Evolutionary conservation across 108 stramenopile species (phyloP).

Genomic region (Tribonema minus): DNA sequence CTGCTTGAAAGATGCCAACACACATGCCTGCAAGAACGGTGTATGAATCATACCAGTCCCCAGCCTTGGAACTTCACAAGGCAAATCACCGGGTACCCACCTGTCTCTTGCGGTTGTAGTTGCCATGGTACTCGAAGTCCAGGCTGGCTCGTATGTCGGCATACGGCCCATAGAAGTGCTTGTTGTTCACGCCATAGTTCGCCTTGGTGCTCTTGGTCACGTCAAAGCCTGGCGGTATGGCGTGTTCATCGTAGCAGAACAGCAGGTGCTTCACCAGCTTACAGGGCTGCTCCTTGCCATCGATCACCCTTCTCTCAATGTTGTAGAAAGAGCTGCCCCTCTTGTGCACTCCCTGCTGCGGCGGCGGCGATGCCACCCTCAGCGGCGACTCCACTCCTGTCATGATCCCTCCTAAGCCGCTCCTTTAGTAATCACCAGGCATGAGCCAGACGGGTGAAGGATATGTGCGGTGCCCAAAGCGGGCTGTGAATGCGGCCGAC

Average conservation of each 20-base stretch:
- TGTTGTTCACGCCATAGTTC: slow-evolving; percentile 2
- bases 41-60: slow-evolving; percentile 29
- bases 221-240: slow-evolving; percentile 6
- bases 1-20: too few species aligned
- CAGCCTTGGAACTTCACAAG: slow-evolving; percentile 80
- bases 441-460: too few species aligned
- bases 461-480: too few species aligned
- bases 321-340: background rate
- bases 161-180: slow-evolving; percentile 62
- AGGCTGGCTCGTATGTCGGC: slow-evolving; percentile 58
- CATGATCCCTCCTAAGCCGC: too few species aligned
- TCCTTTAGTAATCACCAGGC: too few species aligned
- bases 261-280: background rate
- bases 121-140: slow-evolving; percentile 65
- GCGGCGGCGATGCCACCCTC: too few species aligned
- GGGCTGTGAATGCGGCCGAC: too few species aligned
- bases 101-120: slow-evolving; percentile 72
- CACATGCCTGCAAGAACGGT: background rate
- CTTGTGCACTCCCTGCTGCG: too few species aligned
- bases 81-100: too few species aligned
- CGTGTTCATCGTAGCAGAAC: slow-evolving; percentile 6
- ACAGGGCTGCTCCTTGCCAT: background rate
- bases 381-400: too few species aligned
- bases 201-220: background rate
- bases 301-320: background rate